phyloP scores from a whole-genome alignment of 208 protist species.

The Herpetomonas tarakana region DNA sequence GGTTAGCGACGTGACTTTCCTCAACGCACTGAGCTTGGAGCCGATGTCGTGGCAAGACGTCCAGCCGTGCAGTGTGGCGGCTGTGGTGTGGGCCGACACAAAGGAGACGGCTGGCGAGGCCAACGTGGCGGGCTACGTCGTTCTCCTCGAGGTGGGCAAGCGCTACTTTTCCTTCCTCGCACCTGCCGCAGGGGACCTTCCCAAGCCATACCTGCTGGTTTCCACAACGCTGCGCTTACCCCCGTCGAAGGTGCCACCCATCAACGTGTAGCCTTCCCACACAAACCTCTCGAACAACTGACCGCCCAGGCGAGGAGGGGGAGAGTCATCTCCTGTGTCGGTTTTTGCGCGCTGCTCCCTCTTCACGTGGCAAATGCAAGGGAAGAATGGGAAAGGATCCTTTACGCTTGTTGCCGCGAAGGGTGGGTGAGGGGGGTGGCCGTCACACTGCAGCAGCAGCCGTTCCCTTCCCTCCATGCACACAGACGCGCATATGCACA shows the following conservation, averaged over 20 bases:
- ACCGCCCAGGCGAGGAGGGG: too few relatives aligned
- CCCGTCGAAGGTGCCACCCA: conserved; percentile 37
- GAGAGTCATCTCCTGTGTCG: too few relatives aligned
- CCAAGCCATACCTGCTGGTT: conserved; percentile 77
- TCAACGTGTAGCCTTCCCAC: conserved; percentile 14
- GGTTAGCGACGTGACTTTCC: conserved; percentile 58
- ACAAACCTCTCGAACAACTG: too few relatives aligned
- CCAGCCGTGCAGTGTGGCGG: conserved; percentile 42
- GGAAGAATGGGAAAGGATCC: too few relatives aligned
- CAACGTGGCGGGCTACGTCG: conserved; percentile 76
- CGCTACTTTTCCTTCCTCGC: conserved; percentile 72
- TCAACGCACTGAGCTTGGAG: conserved; percentile 62
- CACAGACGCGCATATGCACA: too few relatives aligned
- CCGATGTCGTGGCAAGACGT: conserved; percentile 49
- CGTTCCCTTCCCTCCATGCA: too few relatives aligned
- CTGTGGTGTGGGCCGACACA: conserved; percentile 69
- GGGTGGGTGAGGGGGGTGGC: too few relatives aligned
- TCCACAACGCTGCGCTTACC: conserved; percentile 58
- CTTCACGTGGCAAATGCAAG: too few relatives aligned
- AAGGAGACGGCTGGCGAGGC: conserved; percentile 46
- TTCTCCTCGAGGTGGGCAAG: conserved; percentile 74
- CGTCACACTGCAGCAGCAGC: too few relatives aligned
- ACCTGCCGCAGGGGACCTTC: conserved; percentile 55
- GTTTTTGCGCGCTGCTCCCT: too few relatives aligned
- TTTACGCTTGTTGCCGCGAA: too few relatives aligned